Percentiles rank a stretch among this genome's conserved stretches.
Conservation (phyloP, 192 early-diverging fungal genomes). For the Dispira parvispora region DNA sequence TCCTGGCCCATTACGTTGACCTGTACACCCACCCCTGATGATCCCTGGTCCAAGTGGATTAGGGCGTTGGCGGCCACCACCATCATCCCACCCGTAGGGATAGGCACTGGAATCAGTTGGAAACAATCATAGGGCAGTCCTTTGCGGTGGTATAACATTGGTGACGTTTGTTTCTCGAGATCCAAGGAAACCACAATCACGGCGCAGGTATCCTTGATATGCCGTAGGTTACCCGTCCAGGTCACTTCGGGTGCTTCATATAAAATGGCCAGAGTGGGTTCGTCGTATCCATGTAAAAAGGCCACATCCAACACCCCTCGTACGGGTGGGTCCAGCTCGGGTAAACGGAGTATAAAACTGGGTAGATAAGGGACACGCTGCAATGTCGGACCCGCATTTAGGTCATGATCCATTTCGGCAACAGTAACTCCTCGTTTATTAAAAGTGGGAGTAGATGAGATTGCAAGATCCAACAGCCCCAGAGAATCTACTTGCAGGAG, state of each 20-base stretch:
- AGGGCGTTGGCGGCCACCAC: constrained; percentile 64
- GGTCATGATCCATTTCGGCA: not conserved
- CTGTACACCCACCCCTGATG: constrained; percentile 52
- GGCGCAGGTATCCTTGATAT: constrained; percentile 40
- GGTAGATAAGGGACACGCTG: constrained; percentile 34
- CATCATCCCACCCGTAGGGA: constrained; percentile 74
- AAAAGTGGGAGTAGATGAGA: not conserved
- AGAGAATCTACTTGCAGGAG: constrained; percentile 48
- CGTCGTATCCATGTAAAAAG: constrained; percentile 81
- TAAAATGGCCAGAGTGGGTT: constrained; percentile 87
- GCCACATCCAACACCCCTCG: constrained; percentile 74
- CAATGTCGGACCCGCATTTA: not conserved
- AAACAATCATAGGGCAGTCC: constrained; percentile 72
- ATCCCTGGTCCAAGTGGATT: constrained; percentile 71
- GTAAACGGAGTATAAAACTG: constrained; percentile 59
- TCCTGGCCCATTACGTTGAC: constrained; percentile 29
- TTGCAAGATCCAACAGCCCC: constrained; percentile 8
- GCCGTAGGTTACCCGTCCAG: constrained; percentile 61
- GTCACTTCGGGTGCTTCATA: constrained; percentile 62
- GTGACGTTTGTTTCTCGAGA: constrained; percentile 47
- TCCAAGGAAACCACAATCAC: constrained; percentile 80
- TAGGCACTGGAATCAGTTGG: constrained; percentile 51
- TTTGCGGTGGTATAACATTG: constrained; percentile 63
- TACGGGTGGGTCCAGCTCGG: constrained; percentile 36
- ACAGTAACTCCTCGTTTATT: not conserved